These are phyloP conservation scores for Meira nashicola DNA, from an alignment of 1,284 basidiomycete species.

Conservation along the genomic window DNA sequence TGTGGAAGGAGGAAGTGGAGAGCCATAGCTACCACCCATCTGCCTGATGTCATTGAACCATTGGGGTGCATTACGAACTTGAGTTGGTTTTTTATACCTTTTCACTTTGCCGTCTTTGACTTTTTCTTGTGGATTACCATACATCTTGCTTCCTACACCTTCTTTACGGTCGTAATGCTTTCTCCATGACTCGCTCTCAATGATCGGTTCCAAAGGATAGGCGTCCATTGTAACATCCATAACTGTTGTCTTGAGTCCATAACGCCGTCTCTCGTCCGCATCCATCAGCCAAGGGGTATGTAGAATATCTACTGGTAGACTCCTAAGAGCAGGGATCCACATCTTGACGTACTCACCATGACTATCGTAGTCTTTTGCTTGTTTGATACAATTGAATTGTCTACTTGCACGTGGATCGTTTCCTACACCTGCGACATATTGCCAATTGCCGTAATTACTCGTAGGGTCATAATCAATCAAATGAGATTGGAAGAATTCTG, in stretches of 20 bases:
- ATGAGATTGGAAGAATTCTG: slow-evolving; percentile 59
- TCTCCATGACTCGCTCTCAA: slow-evolving; percentile 40
- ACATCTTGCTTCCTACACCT: slow-evolving; percentile 43
- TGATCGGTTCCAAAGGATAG: slow-evolving; percentile 35
- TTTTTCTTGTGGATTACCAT: slow-evolving; percentile 46
- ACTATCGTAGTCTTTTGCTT: slow-evolving; percentile 59
- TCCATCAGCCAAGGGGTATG: slow-evolving; percentile 45
- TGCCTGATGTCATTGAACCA: no score
- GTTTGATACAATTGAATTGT: slow-evolving; percentile 62
- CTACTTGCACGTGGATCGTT: slow-evolving; percentile 60
- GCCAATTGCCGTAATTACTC: slow-evolving; percentile 48
- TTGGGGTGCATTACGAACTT: no score
- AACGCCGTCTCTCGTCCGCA: slow-evolving; percentile 31
- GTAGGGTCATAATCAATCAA: slow-evolving; percentile 47
- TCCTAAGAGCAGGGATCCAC: slow-evolving; percentile 58
- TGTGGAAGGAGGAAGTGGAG: no score
- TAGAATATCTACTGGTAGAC: slow-evolving; percentile 49
- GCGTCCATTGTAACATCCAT: slow-evolving; percentile 39
- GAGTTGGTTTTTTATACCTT: slow-evolving; percentile 6
- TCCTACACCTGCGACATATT: slow-evolving; percentile 58
- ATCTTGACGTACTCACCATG: slow-evolving; percentile 57
- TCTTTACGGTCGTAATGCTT: slow-evolving; percentile 43
- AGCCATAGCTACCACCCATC: no score
- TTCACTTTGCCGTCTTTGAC: slow-evolving; percentile 41
- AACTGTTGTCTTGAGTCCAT: slow-evolving; percentile 39